A percentile compares a stretch with the other conserved stretches of the same genome.
phyloP scores from a whole-genome alignment of 441 rosid species.

The Erodium texanum region DNA sequence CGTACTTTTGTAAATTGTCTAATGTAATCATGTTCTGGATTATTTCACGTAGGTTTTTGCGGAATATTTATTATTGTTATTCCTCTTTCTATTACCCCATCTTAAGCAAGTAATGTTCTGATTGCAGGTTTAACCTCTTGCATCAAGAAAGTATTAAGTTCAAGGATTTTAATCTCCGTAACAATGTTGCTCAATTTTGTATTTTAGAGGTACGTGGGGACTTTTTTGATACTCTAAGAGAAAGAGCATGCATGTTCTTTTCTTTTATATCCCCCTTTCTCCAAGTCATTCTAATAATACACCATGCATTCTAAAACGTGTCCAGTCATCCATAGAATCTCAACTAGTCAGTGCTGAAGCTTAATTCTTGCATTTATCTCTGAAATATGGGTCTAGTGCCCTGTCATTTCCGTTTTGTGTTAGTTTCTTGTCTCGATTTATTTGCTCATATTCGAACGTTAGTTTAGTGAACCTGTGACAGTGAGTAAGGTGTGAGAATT shows the following conservation, averaged over 20 bases:
- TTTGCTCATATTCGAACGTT: not conserved
- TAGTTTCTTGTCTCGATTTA: not conserved
- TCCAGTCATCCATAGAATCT: not conserved
- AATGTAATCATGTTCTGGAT: not conserved
- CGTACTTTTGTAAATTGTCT: not conserved
- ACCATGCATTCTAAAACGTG: not conserved
- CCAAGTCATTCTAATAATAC: not conserved
- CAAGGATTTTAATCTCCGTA: conserved; percentile 65
- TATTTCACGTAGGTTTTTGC: not conserved
- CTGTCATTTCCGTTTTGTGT: not conserved
- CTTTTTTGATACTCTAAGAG: conserved; percentile 7
- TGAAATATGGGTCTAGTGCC: not conserved
- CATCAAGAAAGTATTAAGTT: conserved; percentile 78
- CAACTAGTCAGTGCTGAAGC: not conserved
- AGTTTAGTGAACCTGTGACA: not conserved
- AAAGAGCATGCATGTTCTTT: not conserved
- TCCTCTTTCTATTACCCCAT: conserved; percentile 6
- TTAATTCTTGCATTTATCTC: not conserved
- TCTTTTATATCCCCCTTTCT: not conserved
- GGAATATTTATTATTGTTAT: not conserved
- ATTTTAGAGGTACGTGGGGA: conserved; percentile 55
- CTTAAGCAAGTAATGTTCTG: conserved; percentile 28
- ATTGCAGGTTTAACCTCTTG: conserved; percentile 66
- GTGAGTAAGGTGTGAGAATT: not conserved
- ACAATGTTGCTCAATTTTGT: conserved; percentile 94